A percentile compares a stretch with the other conserved stretches of the same genome.
phyloP scores from a whole-genome alignment of 192 early-diverging fungal genomes.

The Coemansia nantahalensis region DNA sequence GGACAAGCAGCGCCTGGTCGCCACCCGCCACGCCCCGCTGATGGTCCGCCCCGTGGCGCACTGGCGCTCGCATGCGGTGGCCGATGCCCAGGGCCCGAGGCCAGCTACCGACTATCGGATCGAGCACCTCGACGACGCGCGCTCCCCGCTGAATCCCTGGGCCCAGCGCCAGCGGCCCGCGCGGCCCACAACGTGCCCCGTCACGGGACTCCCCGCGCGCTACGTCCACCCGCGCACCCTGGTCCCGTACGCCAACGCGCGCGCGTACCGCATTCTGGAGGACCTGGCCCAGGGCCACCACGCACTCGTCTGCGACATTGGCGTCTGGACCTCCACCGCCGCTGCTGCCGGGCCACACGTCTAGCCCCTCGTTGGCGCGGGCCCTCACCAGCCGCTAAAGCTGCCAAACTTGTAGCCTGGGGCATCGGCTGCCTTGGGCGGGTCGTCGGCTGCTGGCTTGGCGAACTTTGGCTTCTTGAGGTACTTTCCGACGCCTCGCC shows the following conservation, averaged over 20 bases:
- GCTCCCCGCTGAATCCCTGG: conserved; percentile 42
- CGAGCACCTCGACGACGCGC: conserved; percentile 21
- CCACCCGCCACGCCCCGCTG: conserved; percentile 28
- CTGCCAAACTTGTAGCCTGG: conserved; percentile 37
- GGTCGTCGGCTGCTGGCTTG: neutral
- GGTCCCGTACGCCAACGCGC: conserved; percentile 43
- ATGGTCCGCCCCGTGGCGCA: conserved; percentile 42
- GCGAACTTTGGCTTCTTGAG: conserved; percentile 26
- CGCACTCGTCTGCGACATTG: conserved; percentile 38
- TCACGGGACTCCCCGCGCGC: conserved; percentile 40
- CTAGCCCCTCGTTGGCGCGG: no score
- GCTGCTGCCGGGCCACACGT: neutral
- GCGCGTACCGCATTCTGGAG: conserved; percentile 39
- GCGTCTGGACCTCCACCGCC: conserved; percentile 32
- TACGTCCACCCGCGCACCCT: conserved; percentile 45
- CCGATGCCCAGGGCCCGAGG: neutral
- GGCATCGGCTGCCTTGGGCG: conserved; percentile 8
- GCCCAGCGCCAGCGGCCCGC: neutral
- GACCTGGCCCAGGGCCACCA: conserved; percentile 40
- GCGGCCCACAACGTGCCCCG: conserved; percentile 32
- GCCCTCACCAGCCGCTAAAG: conserved; percentile 33
- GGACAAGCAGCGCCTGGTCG: conserved; percentile 25
- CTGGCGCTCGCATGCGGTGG: conserved; percentile 15
- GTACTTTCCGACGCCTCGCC: conserved; percentile 27
- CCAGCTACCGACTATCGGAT: conserved; percentile 18